phyloP scores from a whole-genome alignment of 2,329 filamentous ascomycete genomes.

The Colletotrichum sp. region DNA sequence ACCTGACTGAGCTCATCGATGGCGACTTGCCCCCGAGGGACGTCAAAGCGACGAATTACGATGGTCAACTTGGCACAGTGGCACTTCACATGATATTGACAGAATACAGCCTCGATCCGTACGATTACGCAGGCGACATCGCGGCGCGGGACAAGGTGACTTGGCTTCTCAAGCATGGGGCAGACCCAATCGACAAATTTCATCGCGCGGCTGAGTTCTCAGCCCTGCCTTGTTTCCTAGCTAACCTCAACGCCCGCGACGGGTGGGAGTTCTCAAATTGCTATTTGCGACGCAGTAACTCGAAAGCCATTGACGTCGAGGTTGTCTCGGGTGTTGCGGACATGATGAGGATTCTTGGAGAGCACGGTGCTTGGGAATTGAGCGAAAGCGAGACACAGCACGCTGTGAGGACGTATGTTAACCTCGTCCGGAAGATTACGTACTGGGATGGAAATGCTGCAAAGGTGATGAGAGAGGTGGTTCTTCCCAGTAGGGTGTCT shows the following conservation, averaged over 20 bases:
- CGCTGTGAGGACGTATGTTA: not conserved
- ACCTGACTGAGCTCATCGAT: not conserved
- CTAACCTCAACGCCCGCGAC: rapidly evolving
- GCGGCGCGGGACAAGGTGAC: not conserved
- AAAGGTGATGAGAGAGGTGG: not conserved
- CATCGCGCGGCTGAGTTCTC: not conserved
- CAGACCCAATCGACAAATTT: not conserved
- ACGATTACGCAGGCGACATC: not conserved
- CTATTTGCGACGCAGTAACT: not conserved
- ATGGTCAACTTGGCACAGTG: rapidly evolving
- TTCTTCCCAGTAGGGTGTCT: not conserved
- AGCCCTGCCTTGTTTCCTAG: not conserved
- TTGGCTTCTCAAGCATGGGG: not conserved
- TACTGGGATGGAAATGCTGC: rapidly evolving
- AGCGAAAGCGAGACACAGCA: not conserved
- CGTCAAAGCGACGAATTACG: not conserved
- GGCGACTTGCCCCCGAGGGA: not conserved
- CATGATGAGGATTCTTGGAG: not conserved
- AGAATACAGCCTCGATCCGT: not conserved
- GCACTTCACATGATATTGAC: not conserved
- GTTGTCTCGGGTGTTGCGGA: not conserved
- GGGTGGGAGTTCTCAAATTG: too few species aligned
- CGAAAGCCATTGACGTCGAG: not conserved
- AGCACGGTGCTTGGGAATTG: not conserved
- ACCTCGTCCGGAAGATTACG: not conserved